Conservation (phyloP, 1,139 yeast genomes). For the Yamadazyma diddensiae region DNA sequence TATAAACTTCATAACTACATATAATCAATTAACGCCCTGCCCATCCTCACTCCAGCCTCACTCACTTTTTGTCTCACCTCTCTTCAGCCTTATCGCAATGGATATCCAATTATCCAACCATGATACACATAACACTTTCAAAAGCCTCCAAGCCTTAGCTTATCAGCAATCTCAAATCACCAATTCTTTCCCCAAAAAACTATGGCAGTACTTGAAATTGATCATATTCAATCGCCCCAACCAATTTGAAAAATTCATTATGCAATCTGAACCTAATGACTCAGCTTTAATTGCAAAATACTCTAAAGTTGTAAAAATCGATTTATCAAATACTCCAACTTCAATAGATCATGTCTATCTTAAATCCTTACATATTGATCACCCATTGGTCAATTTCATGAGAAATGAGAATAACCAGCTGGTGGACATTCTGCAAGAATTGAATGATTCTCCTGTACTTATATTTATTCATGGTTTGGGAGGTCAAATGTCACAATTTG, state of each 20-base stretch:
- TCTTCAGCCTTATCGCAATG: too few relatives aligned
- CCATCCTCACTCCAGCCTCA: background rate
- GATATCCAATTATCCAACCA: slow-evolving; percentile 10
- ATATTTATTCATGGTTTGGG: slow-evolving; percentile 74
- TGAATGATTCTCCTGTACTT: slow-evolving; percentile 53
- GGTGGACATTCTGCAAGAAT: slow-evolving; percentile 30
- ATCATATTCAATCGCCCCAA: slow-evolving; percentile 24
- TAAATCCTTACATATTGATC: slow-evolving; percentile 48
- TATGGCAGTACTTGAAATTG: slow-evolving; percentile 25
- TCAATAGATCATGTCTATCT: slow-evolving; percentile 37
- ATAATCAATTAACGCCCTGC: too few relatives aligned
- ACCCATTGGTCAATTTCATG: slow-evolving; percentile 50
- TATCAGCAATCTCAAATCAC: slow-evolving; percentile 6
- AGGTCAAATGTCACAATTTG: slow-evolving; percentile 75
- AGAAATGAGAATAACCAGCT: slow-evolving; percentile 32
- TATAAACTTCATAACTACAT: too few relatives aligned
- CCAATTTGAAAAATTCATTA: slow-evolving; percentile 39
- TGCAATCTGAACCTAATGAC: slow-evolving; percentile 49
- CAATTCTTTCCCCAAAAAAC: slow-evolving; percentile 20
- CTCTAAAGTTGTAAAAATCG: slow-evolving; percentile 35
- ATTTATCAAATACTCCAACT: slow-evolving; percentile 20
- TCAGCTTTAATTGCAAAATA: slow-evolving; percentile 53
- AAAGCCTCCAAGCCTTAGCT: slow-evolving; percentile 8
- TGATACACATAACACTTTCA: slow-evolving; percentile 7
- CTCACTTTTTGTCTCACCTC: background rate